phyloP scores from a whole-genome alignment of 257 asterid species.

The Paraleonurus japonicus region DNA sequence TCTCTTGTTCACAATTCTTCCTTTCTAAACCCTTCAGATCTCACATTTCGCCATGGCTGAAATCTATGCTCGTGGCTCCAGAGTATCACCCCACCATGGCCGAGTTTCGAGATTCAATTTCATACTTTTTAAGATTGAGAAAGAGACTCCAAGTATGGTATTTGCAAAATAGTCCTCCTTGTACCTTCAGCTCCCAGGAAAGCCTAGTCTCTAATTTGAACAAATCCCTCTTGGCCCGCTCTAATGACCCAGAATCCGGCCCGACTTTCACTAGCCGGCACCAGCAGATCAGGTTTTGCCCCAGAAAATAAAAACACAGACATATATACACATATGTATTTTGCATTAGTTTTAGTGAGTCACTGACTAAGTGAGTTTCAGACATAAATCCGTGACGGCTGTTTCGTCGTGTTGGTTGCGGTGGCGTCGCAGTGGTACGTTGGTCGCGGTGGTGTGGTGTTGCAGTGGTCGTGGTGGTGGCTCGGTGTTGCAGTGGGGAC shows the following conservation, averaged over 20 bases:
- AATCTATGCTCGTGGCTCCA: constrained; percentile 89
- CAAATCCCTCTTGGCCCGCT: constrained; percentile 70
- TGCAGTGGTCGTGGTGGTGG: no score
- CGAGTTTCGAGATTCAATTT: constrained; percentile 99
- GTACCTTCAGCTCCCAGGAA: constrained; percentile 62
- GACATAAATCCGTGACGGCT: no score
- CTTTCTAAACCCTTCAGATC: constrained; percentile 48
- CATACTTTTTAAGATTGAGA: constrained; percentile 95
- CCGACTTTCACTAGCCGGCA: constrained; percentile 93
- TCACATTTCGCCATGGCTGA: constrained; percentile 71
- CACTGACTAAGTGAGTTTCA: no score
- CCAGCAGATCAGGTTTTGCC: constrained; percentile 99
- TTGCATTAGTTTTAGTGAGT: no score
- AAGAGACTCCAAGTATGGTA: constrained; percentile 83
- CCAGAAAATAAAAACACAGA: no score
- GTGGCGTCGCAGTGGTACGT: no score
- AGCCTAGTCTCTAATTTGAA: constrained; percentile 64
- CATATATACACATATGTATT: no score
- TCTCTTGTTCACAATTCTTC: constrained; percentile 29
- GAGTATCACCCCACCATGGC: constrained; percentile 87
- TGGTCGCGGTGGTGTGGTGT: no score
- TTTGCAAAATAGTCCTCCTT: constrained; percentile 95
- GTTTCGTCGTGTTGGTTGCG: no score
- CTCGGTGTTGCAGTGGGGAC: no score
- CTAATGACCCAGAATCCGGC: constrained; percentile 41